Conservation (phyloP, 805 yeast genomes). For the Kluyveromyces starmeri region DNA sequence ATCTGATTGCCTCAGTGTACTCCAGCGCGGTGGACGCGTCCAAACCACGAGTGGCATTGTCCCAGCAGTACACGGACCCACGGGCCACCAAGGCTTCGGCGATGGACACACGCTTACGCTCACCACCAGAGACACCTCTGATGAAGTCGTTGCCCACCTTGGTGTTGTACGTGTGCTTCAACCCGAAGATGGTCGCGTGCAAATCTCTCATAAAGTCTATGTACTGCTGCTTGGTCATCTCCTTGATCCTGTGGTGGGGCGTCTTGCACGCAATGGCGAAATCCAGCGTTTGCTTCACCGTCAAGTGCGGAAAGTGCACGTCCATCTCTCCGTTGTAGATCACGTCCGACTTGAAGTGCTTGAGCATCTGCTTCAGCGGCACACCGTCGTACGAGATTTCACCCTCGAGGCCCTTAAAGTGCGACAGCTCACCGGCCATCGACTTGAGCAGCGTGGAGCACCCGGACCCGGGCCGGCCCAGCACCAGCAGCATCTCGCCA, state of each 20-base stretch:
- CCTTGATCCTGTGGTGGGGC: slow-evolving; percentile 45
- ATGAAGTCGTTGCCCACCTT: slow-evolving; percentile 49
- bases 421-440: slow-evolving; percentile 47
- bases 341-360: slow-evolving; percentile 45
- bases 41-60: slow-evolving; percentile 70
- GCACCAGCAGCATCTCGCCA: slow-evolving; percentile 62
- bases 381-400: slow-evolving; percentile 55
- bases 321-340: slow-evolving; percentile 57
- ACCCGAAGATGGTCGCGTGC: slow-evolving; percentile 39
- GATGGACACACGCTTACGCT: slow-evolving; percentile 65
- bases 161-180: slow-evolving; percentile 45
- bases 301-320: slow-evolving; percentile 66
- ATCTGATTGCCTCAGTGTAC: slow-evolving; percentile 50
- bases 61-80: slow-evolving; percentile 54
- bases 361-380: slow-evolving; percentile 49
- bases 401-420: slow-evolving; percentile 41
- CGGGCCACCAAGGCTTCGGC: slow-evolving; percentile 58
- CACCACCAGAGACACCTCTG: slow-evolving; percentile 69
- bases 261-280: slow-evolving; percentile 66
- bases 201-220: slow-evolving; percentile 34
- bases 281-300: slow-evolving; percentile 62
- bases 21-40: slow-evolving; percentile 72
- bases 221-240: slow-evolving; percentile 39
- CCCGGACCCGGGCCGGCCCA: slow-evolving; percentile 76
- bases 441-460: slow-evolving; percentile 63